Base-by-base conservation (phyloP, 768 basidiomycete genomes). In the Calocybe gangraenosa region DNA sequence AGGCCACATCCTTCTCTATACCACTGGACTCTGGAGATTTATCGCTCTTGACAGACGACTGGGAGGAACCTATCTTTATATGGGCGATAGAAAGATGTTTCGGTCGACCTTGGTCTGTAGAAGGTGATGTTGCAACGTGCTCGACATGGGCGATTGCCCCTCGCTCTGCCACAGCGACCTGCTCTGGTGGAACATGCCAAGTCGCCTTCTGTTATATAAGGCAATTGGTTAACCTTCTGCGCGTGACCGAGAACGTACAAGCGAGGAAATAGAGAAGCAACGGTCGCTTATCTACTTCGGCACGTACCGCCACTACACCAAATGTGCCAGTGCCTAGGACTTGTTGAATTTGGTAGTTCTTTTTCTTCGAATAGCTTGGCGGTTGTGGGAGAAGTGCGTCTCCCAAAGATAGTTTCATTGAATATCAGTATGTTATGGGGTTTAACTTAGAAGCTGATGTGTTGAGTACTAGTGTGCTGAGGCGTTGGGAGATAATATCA, bases 311-410 rank as follows among this genome's bases (percentile, higher is more conserved):
- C 38, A 97, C 95, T 61, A 91, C 90, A 19, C 93, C 93, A 65
- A 95, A 96, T 0, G 91, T 83, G 2, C 93, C 93, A 11, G 75
- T 74, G 3, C 93, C 93, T 3, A 94, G 70, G 3, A 81, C 71
- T 21, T 84, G 75, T 47, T 86, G 80, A 1, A 87, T 66, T 48
- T 84, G 83, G 55, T 92, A 91, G 18, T 71, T 59, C 63, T 86
- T 89, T 74, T 95, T 96, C 76, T 93, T 93, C 51, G 61, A 65
- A 61, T 89, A 94, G 45, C 87, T 91, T 0, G 87, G 74, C 0
- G 93, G 93, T 57, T 95, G 92, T 0, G 84, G 81, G 3, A 93
- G 72, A 17, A 95, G 62, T 8, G 76, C 73, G 47, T 84, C 81
- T 7, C 14, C 34, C 13, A 35, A n/a, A 18, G 34, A n/a, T 6